These are phyloP conservation scores for Pseudoperonospora humuli DNA, from an alignment of 352 stramenopile species.

Conservation along the genomic window DNA sequence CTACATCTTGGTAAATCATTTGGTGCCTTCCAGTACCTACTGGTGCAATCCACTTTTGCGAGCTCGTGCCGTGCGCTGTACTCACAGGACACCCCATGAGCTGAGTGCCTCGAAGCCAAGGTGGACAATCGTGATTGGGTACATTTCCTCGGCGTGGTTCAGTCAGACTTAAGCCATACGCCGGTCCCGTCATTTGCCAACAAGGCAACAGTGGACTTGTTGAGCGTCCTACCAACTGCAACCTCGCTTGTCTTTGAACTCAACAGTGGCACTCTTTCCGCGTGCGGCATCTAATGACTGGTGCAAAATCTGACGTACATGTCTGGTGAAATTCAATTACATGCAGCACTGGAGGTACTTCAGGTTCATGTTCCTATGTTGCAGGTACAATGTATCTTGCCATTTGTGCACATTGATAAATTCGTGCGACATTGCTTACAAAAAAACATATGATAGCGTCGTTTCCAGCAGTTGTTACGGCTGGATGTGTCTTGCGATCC, in stretches of 20 bases:
- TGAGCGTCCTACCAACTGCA: conserved; percentile 6
- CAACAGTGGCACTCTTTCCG: conserved; percentile 15
- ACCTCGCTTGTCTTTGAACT: background rate
- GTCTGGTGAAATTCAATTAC: no score
- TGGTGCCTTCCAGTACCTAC: conserved; percentile 11
- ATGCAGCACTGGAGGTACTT: no score
- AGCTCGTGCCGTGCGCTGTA: conserved; percentile 15
- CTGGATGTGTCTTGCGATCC: no score
- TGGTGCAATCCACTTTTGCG: conserved; percentile 20
- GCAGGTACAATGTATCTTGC: no score
- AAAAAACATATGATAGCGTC: no score
- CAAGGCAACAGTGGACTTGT: conserved; percentile 17
- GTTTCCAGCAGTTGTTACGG: no score
- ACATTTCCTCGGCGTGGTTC: conserved; percentile 13
- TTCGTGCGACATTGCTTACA: no score
- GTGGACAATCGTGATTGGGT: conserved; percentile 9
- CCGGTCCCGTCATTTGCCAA: conserved; percentile 14
- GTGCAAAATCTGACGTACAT: conserved; percentile 19
- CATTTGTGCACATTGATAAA: no score
- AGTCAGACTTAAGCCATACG: conserved; percentile 27
- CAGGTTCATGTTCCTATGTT: no score
- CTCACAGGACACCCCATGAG: conserved; percentile 7
- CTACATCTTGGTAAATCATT: conserved; percentile 17
- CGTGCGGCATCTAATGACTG: conserved; percentile 14
- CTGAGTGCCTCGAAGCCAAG: conserved; percentile 2